phyloP scores from a whole-genome alignment of 164 flowering plant species.

The Kalanchoe fedtschenkoi region DNA sequence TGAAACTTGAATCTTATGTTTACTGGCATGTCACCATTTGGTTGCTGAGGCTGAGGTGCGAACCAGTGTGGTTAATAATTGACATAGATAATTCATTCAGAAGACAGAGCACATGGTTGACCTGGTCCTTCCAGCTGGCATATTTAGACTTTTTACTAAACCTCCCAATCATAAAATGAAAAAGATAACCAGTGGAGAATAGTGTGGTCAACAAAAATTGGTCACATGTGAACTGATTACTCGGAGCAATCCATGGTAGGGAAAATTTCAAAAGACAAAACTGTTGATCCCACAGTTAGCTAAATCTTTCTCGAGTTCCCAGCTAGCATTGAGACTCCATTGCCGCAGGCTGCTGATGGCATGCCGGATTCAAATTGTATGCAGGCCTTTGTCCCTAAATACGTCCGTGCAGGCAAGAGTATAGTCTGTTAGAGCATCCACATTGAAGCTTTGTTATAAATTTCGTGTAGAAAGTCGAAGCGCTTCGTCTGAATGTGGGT shows the following conservation, averaged over 20 bases:
- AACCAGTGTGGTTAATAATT: too few relatives aligned
- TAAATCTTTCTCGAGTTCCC: not conserved
- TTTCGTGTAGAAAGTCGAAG: too few relatives aligned
- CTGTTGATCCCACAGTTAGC: not conserved
- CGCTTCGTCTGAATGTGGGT: too few relatives aligned
- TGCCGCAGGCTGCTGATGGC: not conserved
- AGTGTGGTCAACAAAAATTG: not conserved
- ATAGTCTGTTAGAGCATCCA: not conserved
- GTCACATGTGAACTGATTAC: not conserved
- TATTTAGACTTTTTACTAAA: too few relatives aligned
- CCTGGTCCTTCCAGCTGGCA: too few relatives aligned
- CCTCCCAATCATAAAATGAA: not conserved
- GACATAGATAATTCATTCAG: too few relatives aligned
- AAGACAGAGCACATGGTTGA: too few relatives aligned
- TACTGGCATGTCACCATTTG: too few relatives aligned
- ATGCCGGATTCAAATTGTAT: not conserved
- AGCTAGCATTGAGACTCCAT: not conserved
- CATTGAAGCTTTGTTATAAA: too few relatives aligned
- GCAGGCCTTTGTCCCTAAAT: not conserved
- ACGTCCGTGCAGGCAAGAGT: slow-evolving; percentile 1
- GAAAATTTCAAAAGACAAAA: not conserved
- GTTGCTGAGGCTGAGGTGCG: too few relatives aligned
- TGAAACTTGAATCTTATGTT: too few relatives aligned
- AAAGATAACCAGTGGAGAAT: not conserved
- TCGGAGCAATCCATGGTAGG: slow-evolving; percentile 1